Base-by-base conservation (phyloP, 352 stramenopile genomes). In the Pythium phragmiticola region DNA sequence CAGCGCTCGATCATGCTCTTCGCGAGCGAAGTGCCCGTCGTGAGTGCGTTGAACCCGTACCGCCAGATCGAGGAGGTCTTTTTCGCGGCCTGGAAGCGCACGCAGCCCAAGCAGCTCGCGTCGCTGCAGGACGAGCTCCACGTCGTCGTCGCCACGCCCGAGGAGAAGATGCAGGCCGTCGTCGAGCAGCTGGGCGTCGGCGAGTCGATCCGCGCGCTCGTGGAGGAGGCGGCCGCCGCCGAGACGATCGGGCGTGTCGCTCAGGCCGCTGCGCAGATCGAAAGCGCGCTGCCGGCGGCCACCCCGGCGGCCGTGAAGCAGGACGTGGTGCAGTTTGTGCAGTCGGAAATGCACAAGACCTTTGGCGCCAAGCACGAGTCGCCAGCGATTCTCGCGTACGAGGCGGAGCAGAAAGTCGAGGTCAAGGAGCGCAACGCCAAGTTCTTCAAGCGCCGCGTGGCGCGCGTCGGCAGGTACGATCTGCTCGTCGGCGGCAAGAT, bases 41-140 rank as follows among this genome's bases (percentile, higher is more conserved):
- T 95, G 57, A 85, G 77, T 60, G 87, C 83, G 11, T 41, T 92
- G 57, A 94, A 95, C 63, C 84, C 82, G 57, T 95, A 86, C 69
- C 84, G 87, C 47, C 78, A 86, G 66, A 88, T 95, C 65, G 86
- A 92, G 48, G 84, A 95, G 50, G 78, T 94, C 12, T 94, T 95
- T 58, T 60, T 94, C 21, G 73, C 77, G 56, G 74, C 87, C 13
- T 95, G 87, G 87, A 84, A 82, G 42, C 84, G 87, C 61, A 92
- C 83, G n/a, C 80, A 87, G 57, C 82, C 83, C n/a, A 63, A 57
- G 34, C 85, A 92, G 54, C 61, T 95, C 26, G 58, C 68, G 7
- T 21, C 49, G 23, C 64, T 94, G 48, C 72, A 88, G 53, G 34
- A 75, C 19, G 43, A 84, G 11, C 75, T 93, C 8, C 58, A 73